Evolutionary conservation across 495 filamentous ascomycete genomes (phyloP).

Genomic region (Sphaerosporella brunnea): DNA sequence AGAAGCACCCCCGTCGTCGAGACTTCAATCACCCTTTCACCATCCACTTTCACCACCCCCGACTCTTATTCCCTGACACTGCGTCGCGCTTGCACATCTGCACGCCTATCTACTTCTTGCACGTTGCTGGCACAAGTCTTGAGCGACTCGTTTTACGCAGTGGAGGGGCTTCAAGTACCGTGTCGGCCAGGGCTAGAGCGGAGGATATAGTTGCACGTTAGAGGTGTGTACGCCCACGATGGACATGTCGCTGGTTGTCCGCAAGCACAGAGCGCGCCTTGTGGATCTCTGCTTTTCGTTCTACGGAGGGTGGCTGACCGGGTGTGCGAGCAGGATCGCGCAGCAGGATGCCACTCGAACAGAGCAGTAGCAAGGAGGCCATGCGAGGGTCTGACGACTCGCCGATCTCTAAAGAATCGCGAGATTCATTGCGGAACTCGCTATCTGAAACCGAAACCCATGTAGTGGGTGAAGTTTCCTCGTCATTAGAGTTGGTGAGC

Average conservation of each 20-base stretch:
- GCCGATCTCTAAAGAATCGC: background rate
- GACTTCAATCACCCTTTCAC: background rate
- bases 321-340: too few relatives aligned
- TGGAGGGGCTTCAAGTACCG: conserved; percentile 1
- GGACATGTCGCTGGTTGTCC: background rate
- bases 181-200: background rate
- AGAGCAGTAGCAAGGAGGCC: background rate
- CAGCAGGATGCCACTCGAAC: background rate
- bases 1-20: background rate
- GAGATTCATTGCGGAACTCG: background rate
- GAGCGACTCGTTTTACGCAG: background rate
- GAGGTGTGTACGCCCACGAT: background rate
- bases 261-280: background rate
- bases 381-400: background rate
- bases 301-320: background rate
- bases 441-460: background rate
- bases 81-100: too few relatives aligned
- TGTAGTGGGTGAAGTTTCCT: background rate
- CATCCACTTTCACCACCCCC: background rate
- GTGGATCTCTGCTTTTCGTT: background rate
- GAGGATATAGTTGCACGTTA: conserved; percentile 5
- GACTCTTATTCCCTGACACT: background rate
- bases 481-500: background rate
- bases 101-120: background rate
- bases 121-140: background rate